Base-by-base conservation (phyloP, 257 asterid species). In the Orobanche coerulescens region DNA sequence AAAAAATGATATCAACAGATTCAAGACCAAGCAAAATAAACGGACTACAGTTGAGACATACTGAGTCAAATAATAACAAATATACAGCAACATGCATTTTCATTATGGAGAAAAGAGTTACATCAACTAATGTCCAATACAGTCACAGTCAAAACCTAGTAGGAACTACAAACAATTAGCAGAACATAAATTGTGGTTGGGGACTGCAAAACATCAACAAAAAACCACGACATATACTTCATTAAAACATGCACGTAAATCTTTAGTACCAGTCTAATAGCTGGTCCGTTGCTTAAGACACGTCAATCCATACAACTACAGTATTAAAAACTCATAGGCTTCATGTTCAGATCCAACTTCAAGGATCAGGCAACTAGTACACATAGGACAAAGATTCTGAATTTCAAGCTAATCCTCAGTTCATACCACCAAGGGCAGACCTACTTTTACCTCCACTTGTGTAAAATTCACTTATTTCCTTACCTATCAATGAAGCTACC, bases 1-100 rank as follows among this genome's bases (percentile, higher is more conserved):
- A 64, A 39, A 42, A 14, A 30, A 20, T 16, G 3, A 42, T 40
- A 71, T 30, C 11, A 70, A 60, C 37, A 43, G 64, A 49, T 47
- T 59, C 20, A 24, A 46, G 26, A n/a, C 12, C 55, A 34, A 6
- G 40, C 58, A 70, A 61, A 52, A 28, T 30, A 42, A 58, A 4
- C 8, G 18, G 36, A 15, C 31, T 4, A 2, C 33, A 47, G 12
- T n/a, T 56, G 47, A 44, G 71, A 44, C n/a, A 14, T 36, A 53
- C 15, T n/a, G 16, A 47, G 46, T 33, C 24, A 42, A 53, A 43
- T n/a, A 26, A 9, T 47, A 50, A 16, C 23, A 18, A 19, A 30
- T 11, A 25, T 14, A 31, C 20, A 65, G 59, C 19, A 54, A 53
- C 13, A 22, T 14, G 13, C 36, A 60, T n/a, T 31, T 51, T 28